Evolutionary conservation across 2,329 filamentous ascomycete genomes (phyloP).

Genomic region (Penicillium griseofulvum): DNA sequence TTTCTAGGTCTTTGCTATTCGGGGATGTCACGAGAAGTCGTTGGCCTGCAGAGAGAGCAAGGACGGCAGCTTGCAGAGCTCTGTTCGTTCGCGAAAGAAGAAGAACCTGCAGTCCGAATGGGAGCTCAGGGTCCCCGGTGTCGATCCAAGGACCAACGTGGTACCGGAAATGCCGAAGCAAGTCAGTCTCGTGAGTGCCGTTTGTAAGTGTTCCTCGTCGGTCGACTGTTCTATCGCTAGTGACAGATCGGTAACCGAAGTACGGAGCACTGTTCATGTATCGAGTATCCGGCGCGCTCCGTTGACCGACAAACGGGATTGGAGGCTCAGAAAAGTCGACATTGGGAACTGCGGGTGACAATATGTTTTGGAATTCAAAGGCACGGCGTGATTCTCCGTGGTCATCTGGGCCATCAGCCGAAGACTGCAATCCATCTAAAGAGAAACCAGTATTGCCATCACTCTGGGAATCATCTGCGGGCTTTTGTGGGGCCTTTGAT

Average conservation of each 20-base stretch:
- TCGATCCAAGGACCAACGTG: conserved; percentile 27
- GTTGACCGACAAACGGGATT: neutral
- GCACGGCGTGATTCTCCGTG: neutral
- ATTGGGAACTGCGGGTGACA: neutral
- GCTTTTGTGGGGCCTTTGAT: neutral
- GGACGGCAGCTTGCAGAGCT: conserved; percentile 18
- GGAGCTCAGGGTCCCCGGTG: conserved; percentile 22
- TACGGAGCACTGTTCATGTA: conserved; percentile 1
- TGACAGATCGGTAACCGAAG: neutral
- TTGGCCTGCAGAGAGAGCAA: conserved; percentile 22
- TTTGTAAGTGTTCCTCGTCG: neutral
- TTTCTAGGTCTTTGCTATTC: conserved; percentile 1
- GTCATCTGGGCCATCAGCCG: neutral
- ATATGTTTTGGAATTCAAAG: neutral
- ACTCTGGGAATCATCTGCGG: neutral
- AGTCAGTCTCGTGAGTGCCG: conserved; percentile 19
- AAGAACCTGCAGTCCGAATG: conserved; percentile 20
- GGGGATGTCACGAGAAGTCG: conserved; percentile 7
- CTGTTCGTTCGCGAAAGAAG: conserved; percentile 19
- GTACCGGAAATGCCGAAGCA: conserved; percentile 27
- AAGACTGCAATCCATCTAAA: neutral
- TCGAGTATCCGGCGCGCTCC: neutral
- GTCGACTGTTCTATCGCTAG: neutral
- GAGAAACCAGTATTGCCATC: neutral
- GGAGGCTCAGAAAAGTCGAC: neutral